Evolutionary conservation across 441 rosid genomes (phyloP).

Genomic region (Mallotus japonicus): DNA sequence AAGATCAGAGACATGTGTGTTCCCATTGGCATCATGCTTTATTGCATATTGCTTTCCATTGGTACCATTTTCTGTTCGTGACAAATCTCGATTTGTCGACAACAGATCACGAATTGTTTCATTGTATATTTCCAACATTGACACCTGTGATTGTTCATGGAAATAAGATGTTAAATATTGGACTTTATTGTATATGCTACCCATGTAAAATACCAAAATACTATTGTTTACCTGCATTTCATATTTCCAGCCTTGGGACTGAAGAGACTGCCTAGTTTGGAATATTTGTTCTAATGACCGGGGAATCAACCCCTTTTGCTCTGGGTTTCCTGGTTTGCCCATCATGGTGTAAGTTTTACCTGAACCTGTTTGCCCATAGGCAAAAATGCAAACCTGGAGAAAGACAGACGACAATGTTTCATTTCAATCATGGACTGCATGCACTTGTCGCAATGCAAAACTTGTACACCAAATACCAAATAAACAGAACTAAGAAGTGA

Average conservation of each 20-base stretch:
- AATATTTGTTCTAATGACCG: slow-evolving; percentile 92
- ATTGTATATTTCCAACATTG: slow-evolving; percentile 96
- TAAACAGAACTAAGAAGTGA: slow-evolving; percentile 1
- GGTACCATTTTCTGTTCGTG: slow-evolving; percentile 50
- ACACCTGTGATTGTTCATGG: slow-evolving; percentile 48
- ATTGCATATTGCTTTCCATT: slow-evolving; percentile 76
- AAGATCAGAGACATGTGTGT: slow-evolving; percentile 79
- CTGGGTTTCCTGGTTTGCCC: slow-evolving; percentile 75
- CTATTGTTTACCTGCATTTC: slow-evolving; percentile 74
- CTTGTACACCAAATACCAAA: not conserved
- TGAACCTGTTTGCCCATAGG: slow-evolving; percentile 97
- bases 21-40: slow-evolving; percentile 79
- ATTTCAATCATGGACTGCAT: slow-evolving; percentile 5
- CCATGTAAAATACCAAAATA: not conserved
- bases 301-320: slow-evolving; percentile 82
- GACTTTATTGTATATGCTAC: slow-evolving; percentile 1
- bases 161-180: slow-evolving; percentile 1
- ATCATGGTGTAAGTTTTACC: slow-evolving; percentile 99
- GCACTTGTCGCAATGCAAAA: not conserved
- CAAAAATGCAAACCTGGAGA: slow-evolving; percentile 91
- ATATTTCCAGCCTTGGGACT: slow-evolving; percentile 88
- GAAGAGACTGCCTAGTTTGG: slow-evolving; percentile 67
- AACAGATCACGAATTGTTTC: slow-evolving; percentile 88
- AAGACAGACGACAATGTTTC: slow-evolving; percentile 12
- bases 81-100: slow-evolving; percentile 44